Percentiles rank a stretch among this genome's conserved stretches.
Conservation (phyloP, 805 yeast genomes). For the Hanseniaspora thailandica region DNA sequence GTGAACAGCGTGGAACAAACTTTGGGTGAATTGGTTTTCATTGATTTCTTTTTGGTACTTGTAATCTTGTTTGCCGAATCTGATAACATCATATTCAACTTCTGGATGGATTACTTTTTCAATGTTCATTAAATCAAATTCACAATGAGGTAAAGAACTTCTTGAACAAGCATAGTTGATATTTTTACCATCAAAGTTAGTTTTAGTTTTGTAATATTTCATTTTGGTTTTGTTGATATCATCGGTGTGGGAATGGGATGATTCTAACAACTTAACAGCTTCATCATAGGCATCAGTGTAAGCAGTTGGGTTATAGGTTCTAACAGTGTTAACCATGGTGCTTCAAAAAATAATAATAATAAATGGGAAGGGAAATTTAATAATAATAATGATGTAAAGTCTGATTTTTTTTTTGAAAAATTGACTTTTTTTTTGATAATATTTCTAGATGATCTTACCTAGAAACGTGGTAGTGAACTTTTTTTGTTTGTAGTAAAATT, state of each 20-base stretch:
- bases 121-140: conserved; percentile 3
- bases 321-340: not conserved
- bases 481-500: no score
- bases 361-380: not conserved
- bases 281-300: not conserved
- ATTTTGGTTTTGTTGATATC: not conserved
- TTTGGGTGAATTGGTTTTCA: not conserved
- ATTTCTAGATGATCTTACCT: no score
- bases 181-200: not conserved
- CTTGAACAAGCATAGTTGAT: conserved; percentile 1
- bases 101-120: not conserved
- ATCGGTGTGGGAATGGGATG: not conserved
- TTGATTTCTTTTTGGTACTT: not conserved
- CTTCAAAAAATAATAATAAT: no score
- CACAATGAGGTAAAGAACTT: not conserved
- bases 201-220: not conserved
- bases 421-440: no score
- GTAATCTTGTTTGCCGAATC: not conserved
- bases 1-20: not conserved
- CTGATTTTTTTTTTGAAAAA: not conserved
- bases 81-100: not conserved
- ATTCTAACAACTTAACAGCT: not conserved
- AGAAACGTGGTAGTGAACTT: no score
- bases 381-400: no score
- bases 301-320: not conserved